Percentiles rank a stretch among this genome's conserved stretches.
Evolutionary conservation across 768 basidiomycete species (phyloP).

Genomic region (Lentinula aciculospora): DNA sequence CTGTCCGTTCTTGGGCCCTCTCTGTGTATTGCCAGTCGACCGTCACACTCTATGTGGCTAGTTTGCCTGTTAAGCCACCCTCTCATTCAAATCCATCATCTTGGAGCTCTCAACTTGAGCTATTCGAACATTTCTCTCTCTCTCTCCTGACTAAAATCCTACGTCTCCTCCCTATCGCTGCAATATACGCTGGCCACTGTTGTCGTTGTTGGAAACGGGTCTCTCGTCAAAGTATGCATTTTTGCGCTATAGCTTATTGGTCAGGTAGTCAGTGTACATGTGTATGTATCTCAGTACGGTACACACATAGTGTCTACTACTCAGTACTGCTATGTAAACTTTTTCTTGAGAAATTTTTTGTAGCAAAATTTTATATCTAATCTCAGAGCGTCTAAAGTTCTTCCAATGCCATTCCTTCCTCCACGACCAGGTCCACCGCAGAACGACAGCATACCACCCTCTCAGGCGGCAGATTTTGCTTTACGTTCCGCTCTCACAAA

Average conservation of each 20-base stretch:
- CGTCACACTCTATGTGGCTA: not conserved
- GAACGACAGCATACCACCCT: not conserved
- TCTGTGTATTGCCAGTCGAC: not conserved
- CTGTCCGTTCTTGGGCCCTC: not conserved
- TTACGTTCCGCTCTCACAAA: constrained; percentile 1
- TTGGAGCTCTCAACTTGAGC: constrained; percentile 6
- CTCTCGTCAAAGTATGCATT: constrained; percentile 10
- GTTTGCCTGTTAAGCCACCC: constrained; percentile 4
- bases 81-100: constrained; percentile 6
- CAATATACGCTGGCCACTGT: constrained; percentile 1
- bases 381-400: too few relatives aligned
- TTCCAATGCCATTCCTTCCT: not conserved
- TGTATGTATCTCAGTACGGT: not conserved
- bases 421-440: not conserved
- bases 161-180: not conserved
- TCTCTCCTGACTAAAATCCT: constrained; percentile 6
- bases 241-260: constrained; percentile 7
- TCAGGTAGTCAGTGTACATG: constrained; percentile 1
- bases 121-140: not conserved
- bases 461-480: constrained; percentile 3
- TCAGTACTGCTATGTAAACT: constrained; percentile 2
- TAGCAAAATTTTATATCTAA: too few relatives aligned
- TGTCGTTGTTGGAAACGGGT: constrained; percentile 6
- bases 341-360: constrained; percentile 1
- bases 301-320: not conserved